Conservation (phyloP, 2,329 filamentous ascomycete genomes). For the Cercospora sp. region DNA sequence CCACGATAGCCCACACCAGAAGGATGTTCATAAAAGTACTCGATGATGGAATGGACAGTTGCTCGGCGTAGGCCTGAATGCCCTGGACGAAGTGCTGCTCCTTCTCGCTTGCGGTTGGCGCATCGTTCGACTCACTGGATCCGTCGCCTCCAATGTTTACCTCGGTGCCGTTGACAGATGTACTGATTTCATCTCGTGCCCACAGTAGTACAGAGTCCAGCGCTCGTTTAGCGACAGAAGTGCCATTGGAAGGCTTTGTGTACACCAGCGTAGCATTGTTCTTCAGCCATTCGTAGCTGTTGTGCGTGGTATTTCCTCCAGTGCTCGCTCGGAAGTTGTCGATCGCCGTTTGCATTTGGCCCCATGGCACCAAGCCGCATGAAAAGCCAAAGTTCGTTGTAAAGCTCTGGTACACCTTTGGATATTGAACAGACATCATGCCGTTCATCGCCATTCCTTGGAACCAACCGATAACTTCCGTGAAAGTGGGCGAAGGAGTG, state of each 20-base stretch:
- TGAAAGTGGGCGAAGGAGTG: constrained; percentile 77
- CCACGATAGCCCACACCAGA: constrained; percentile 80
- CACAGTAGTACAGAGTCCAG: constrained; percentile 31
- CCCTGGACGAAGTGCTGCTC: constrained; percentile 64
- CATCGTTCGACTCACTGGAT: constrained; percentile 31
- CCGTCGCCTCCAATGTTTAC: constrained; percentile 31
- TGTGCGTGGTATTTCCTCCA: constrained; percentile 81
- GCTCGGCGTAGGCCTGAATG: constrained; percentile 79
- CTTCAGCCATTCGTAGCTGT: constrained; percentile 71
- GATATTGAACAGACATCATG: constrained; percentile 90
- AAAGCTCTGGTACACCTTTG: constrained; percentile 84
- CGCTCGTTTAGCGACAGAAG: constrained; percentile 39
- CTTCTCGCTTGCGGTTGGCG: constrained; percentile 42
- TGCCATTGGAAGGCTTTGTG: constrained; percentile 54
- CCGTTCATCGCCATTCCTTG: constrained; percentile 93
- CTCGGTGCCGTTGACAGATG: constrained; percentile 46
- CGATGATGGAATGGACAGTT: constrained; percentile 78
- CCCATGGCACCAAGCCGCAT: constrained; percentile 80
- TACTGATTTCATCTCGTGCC: constrained; percentile 37
- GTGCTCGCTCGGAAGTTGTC: constrained; percentile 78
- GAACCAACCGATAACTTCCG: constrained; percentile 84
- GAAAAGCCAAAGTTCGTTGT: constrained; percentile 93
- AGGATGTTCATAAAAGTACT: constrained; percentile 97
- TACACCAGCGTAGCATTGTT: constrained; percentile 80
- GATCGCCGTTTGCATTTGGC: constrained; percentile 74